Conservation (phyloP, 768 basidiomycete species). For the Terana coerulea region DNA sequence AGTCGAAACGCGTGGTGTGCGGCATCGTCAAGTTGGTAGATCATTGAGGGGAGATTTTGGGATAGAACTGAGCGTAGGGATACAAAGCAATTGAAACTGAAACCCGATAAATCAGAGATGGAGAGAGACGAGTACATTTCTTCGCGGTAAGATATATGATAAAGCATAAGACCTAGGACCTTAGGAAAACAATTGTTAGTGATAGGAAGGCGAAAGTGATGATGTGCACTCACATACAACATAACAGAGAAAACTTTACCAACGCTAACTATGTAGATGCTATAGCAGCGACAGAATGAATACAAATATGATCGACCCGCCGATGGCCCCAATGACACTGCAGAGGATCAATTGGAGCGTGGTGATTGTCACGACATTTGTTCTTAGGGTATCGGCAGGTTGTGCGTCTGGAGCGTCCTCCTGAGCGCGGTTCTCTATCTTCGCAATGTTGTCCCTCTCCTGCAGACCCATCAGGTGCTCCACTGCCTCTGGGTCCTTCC, state of each 20-base stretch:
- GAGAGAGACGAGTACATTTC: too few species aligned
- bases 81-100: too few species aligned
- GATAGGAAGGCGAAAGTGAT: too few species aligned
- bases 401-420: not conserved
- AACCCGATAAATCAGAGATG: too few species aligned
- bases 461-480: slow-evolving; percentile 24
- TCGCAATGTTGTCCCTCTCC: slow-evolving; percentile 18
- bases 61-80: too few species aligned
- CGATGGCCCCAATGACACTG: not conserved
- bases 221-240: slow-evolving; percentile 1
- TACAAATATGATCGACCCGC: not conserved
- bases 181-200: too few species aligned
- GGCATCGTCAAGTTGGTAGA: too few species aligned
- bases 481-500: slow-evolving; percentile 26
- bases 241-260: slow-evolving; percentile 1
- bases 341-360: not conserved
- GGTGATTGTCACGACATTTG: not conserved
- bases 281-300: not conserved
- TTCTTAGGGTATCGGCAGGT: not conserved
- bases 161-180: too few species aligned
- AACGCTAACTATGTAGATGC: not conserved
- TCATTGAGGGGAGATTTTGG: too few species aligned
- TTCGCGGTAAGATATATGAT: too few species aligned
- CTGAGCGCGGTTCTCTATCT: slow-evolving; percentile 4
- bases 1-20: too few species aligned